These are phyloP conservation scores for Fraxinus excelsior DNA, from an alignment of 257 asterid species.

Conservation along the genomic window DNA sequence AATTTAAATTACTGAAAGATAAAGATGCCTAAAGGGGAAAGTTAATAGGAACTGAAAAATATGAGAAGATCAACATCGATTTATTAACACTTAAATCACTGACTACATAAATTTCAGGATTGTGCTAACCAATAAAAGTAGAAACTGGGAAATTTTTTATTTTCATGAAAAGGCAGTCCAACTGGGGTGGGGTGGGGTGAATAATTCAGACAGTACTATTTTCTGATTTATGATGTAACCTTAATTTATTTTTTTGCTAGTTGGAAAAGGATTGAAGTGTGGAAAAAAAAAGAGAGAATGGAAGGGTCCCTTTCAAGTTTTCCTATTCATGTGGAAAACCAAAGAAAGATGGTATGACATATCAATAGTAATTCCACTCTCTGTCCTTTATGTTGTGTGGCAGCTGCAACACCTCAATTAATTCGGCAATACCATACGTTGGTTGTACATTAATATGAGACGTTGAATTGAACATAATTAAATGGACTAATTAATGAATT, in stretches of 20 bases:
- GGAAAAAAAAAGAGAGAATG: not conserved
- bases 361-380: conserved; percentile 33
- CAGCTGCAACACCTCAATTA: conserved; percentile 7
- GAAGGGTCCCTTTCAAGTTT: conserved; percentile 42
- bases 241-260: conserved; percentile 26
- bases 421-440: not conserved
- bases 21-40: conserved; percentile 24
- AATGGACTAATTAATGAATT: not conserved
- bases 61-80: conserved; percentile 44
- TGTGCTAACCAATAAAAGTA: conserved; percentile 19
- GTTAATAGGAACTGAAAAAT: conserved; percentile 33
- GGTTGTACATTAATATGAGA: not conserved
- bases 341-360: conserved; percentile 33
- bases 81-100: conserved; percentile 10
- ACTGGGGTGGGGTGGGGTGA: not conserved
- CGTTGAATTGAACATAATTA: not conserved
- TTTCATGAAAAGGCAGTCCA: conserved; percentile 22
- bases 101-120: conserved; percentile 23
- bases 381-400: conserved; percentile 17
- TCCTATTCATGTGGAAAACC: conserved; percentile 34
- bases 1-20: conserved; percentile 21
- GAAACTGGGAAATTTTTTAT: conserved; percentile 4
- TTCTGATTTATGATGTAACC: not conserved
- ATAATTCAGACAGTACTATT: conserved; percentile 22
- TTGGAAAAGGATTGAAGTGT: conserved; percentile 31